Percentiles rank a stretch among this genome's conserved stretches.
Evolutionary conservation across 306 rosid species (phyloP).

Genomic region (Cucurbita pepo): DNA sequence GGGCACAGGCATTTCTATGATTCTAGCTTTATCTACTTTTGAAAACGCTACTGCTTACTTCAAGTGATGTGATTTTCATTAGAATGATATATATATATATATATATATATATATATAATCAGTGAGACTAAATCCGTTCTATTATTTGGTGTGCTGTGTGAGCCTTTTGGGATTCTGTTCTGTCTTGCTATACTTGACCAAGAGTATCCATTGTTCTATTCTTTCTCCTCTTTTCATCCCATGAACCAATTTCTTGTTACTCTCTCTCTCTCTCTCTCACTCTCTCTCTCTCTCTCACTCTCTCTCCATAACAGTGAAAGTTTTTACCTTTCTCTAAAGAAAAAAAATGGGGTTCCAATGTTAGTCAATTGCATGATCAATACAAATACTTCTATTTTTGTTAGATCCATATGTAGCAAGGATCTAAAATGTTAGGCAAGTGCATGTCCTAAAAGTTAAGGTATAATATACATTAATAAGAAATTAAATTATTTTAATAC

Average conservation of each 20-base stretch:
- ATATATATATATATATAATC: background rate
- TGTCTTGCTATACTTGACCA: background rate
- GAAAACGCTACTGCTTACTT: background rate
- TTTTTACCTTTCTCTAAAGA: background rate
- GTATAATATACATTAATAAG: too few species aligned
- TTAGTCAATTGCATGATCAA: too few species aligned
- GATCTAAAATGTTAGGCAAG: too few species aligned
- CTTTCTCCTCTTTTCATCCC: background rate
- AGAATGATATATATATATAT: background rate
- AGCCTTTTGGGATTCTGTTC: background rate
- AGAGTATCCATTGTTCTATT: background rate
- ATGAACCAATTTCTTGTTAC: background rate
- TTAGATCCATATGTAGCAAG: too few species aligned
- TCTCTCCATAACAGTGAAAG: background rate
- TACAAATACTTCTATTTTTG: too few species aligned
- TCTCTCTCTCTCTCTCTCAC: background rate
- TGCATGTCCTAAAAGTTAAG: too few species aligned
- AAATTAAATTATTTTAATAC: too few species aligned
- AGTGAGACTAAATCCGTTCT: background rate
- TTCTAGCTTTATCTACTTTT: background rate
- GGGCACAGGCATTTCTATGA: slow-evolving; percentile 1
- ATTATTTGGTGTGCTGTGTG: background rate
- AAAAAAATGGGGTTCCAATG: background rate
- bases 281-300: background rate
- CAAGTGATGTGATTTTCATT: background rate